A percentile compares a stretch with the other conserved stretches of the same genome.
phyloP scores from a whole-genome alignment of 2,329 filamentous ascomycete species.

The Fusarium napiforme region DNA sequence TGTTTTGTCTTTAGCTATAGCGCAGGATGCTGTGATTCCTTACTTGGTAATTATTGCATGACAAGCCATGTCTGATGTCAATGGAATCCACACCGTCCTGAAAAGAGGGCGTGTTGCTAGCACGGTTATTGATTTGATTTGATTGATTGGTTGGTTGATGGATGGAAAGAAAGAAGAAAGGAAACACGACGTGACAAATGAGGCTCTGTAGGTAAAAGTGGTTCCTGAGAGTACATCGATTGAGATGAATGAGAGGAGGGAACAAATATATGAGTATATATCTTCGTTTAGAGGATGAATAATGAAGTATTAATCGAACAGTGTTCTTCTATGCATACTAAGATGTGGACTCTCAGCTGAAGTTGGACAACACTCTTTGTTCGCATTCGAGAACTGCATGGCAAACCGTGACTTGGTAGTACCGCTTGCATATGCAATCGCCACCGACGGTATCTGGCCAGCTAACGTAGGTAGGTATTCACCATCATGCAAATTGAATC shows the following conservation, averaged over 20 bases:
- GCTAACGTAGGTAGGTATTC: not conserved
- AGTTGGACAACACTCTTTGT: not conserved
- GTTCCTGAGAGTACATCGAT: constrained; percentile 3
- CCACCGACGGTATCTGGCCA: not conserved
- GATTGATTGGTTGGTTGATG: constrained; percentile 1
- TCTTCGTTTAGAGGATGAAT: constrained; percentile 13
- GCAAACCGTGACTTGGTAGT: not conserved
- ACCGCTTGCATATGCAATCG: not conserved
- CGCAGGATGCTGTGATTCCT: constrained; percentile 3
- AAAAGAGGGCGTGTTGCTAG: not conserved
- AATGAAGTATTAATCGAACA: constrained; percentile 9
- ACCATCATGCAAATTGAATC: not conserved
- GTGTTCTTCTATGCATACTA: not conserved
- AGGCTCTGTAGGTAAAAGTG: constrained; percentile 6
- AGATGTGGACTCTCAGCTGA: not conserved
- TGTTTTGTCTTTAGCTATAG: constrained; percentile 1
- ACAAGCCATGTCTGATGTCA: not conserved
- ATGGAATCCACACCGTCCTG: not conserved
- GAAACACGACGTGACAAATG: constrained; percentile 9
- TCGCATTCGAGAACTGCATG: not conserved
- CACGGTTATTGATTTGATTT: not conserved
- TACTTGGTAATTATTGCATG: not conserved
- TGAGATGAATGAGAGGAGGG: constrained; percentile 4
- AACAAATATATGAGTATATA: not conserved
- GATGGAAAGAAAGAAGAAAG: constrained; percentile 5